Evolutionary conservation across 768 basidiomycete genomes (phyloP), one percentile per base, ranked within the genome.

Genomic region (Boletales sp.): DNA sequence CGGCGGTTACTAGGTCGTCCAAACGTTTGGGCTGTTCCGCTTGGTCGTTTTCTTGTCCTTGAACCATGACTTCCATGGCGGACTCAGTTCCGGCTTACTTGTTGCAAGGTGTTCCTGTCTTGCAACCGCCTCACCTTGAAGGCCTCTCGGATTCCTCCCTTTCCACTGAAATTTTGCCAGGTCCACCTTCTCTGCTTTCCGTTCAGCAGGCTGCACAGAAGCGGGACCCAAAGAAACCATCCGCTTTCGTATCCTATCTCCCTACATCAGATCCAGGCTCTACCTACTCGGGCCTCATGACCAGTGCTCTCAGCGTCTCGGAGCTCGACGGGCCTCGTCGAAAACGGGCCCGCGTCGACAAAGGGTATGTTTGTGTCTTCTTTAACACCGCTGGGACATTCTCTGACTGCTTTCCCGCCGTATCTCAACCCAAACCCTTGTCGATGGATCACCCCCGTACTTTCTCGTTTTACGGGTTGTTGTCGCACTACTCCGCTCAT

Each of bases 141-240:
- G 84, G 87, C 58, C 60, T 68, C 37, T 68, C 67, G 49, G 88
- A 93, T 76, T 72, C 86, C 48, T 76, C 80, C 56, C 78, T 91
- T 61, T 90, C 91, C 54, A 93, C 90, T 52, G 90, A 92, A 78
- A 86, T 93, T 73, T 79, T 93, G 61, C 90, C 90, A 63, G 90
- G 89, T 21, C 90, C 90, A 52, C 90, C 90, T 45, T 81, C 89
- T 56, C 69, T 90, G 54, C 73, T 77, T 56, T 82, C 86, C 60
- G 72, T 83, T 51, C 85, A 84, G 70, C 86, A 87, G 71, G 72
- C 79, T 61, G 74, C 79, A 47, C 76, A 82, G 64, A 87, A 85
- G 73, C 83, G 86, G 65, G 89, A 92, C 74, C 83, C 83, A 62
- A 88, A 79, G 75, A 90, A 91, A 72, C 81, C 85, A 45, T 69